These are phyloP conservation scores for Triglochin maritima DNA, from an alignment of 106 monocot species.

Conservation along the genomic window DNA sequence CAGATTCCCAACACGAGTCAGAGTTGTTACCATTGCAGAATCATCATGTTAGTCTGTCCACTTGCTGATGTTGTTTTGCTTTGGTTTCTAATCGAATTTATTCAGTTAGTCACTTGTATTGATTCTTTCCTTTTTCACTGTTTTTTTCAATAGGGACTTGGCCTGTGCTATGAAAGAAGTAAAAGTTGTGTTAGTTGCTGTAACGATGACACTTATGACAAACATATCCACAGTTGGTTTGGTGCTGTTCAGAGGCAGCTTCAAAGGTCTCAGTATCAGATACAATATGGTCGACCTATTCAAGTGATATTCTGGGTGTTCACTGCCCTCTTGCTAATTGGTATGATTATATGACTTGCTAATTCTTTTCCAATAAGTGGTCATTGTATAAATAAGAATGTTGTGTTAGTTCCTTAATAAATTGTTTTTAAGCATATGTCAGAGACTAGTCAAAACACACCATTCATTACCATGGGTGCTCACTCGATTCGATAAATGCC, in stretches of 20 bases:
- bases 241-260: constrained; percentile 75
- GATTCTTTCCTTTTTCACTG: not conserved
- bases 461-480: too few species aligned
- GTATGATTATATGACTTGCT: constrained; percentile 10
- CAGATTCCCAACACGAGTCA: constrained; percentile 11
- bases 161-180: constrained; percentile 54
- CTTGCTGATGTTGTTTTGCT: not conserved
- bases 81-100: too few species aligned
- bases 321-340: constrained; percentile 33
- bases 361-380: too few species aligned
- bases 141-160: constrained; percentile 18
- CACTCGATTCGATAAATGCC: too few species aligned
- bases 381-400: too few species aligned
- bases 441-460: too few species aligned
- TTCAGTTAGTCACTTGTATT: not conserved
- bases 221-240: constrained; percentile 76
- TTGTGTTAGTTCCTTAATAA: too few species aligned
- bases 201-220: constrained; percentile 42
- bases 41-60: constrained; percentile 36
- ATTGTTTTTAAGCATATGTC: too few species aligned
- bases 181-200: constrained; percentile 49
- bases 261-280: constrained; percentile 88
- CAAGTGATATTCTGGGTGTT: constrained; percentile 39
- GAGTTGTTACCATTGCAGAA: constrained; percentile 33
- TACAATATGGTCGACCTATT: constrained; percentile 65